These are phyloP conservation scores for Macadamia integrifolia DNA, from an alignment of 164 flowering plant species.

Conservation along the genomic window DNA sequence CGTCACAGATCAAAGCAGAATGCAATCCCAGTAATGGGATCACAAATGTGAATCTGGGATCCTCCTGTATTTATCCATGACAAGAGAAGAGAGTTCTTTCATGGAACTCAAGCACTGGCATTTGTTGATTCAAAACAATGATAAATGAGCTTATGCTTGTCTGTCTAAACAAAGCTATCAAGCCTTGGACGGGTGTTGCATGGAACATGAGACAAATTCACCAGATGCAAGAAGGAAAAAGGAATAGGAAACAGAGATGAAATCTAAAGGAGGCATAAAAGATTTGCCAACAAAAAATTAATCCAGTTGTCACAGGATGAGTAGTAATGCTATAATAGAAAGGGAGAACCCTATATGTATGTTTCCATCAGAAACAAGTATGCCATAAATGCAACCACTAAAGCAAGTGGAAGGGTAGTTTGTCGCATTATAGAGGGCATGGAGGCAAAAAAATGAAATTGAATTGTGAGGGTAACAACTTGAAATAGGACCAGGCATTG, in stretches of 20 bases:
- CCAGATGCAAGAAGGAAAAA: constrained; percentile 2
- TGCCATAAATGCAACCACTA: background rate
- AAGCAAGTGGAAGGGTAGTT: background rate
- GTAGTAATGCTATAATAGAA: constrained; percentile 5
- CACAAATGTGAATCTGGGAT: background rate
- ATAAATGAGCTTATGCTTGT: constrained; percentile 2
- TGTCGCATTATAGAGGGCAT: background rate
- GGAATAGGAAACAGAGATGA: background rate
- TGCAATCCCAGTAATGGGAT: background rate
- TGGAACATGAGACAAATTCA: constrained; percentile 1
- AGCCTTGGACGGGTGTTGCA: constrained; percentile 10
- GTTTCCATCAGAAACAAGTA: constrained; percentile 7
- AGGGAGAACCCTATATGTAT: background rate
- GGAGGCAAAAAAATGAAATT: background rate
- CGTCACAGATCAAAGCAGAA: background rate
- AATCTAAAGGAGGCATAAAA: background rate
- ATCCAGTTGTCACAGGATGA: constrained; percentile 11
- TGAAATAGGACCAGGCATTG: no score
- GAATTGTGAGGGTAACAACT: background rate
- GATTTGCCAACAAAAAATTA: constrained; percentile 6
- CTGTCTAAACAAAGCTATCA: background rate
- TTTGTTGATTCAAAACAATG: constrained; percentile 1
- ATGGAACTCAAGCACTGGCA: constrained; percentile 3
- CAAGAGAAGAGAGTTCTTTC: constrained; percentile 3
- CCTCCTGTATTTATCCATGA: constrained; percentile 10